Evolutionary conservation across 768 basidiomycete genomes (phyloP), one percentile per base, ranked within the genome.

Genomic region (Termitomyces sp.): DNA sequence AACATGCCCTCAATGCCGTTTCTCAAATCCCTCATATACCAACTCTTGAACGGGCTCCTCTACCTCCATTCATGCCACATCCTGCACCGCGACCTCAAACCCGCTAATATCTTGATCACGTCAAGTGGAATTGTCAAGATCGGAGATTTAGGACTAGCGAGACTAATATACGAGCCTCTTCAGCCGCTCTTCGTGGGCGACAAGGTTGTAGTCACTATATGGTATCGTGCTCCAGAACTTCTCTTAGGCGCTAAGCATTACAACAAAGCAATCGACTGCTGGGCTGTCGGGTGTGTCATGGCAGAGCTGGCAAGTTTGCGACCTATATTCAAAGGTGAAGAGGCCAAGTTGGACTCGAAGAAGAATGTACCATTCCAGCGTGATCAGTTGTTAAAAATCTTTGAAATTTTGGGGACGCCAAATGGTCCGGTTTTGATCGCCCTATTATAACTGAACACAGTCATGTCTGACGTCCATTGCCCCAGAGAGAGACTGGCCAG

Each of bases 281-380:
- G 97, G 97, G 95, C 97, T 26, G 87, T 98, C 5, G 97, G 95
- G 0, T 99, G 97, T 68, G 98, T 99, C 44, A 88, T 96, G 74
- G 97, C 95, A 1, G 97, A 99, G 72, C 75, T 99, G 20, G 86
- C 97, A 2, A 94, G 92, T 60, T 72, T 98, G 46, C 76, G 96
- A 24, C 97, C 97, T 1, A 98, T 99, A 62, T 98, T 98, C 79
- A 99, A 99, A 69, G 97, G 96, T 12, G 97, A 99, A 70, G 97
- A 98, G 72, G 97, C 97, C 1, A 98, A 99, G 71, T 71, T 98
- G 43, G 97, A 98, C 68, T 85, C 88, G 29, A 96, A 98, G 78
- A 98, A 98, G 79, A 94, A 92, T 58, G 87, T 98, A 0, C 97
- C 97, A 0, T 99, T 98, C 69, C 97, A 99, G 69, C 80, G 88